Conservation (phyloP, 2,329 filamentous ascomycete genomes). For the Phialophora expanda region DNA sequence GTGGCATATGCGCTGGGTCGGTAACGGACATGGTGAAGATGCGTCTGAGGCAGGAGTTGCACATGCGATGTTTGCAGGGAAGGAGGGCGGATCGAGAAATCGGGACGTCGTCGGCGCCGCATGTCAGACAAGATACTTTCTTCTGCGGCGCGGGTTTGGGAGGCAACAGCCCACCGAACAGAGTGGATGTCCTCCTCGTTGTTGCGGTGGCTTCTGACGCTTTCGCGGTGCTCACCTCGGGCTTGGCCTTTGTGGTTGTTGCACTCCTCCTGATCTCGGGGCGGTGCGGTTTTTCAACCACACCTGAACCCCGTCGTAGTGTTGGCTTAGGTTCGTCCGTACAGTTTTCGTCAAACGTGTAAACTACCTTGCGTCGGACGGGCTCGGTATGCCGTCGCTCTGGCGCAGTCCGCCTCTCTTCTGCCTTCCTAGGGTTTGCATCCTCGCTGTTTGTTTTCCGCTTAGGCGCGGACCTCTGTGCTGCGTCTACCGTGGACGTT, state of each 20-base stretch:
- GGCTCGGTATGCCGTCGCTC: constrained; percentile 36
- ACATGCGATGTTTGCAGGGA: constrained; percentile 81
- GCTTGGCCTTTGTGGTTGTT: constrained; percentile 25
- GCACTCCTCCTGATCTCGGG: constrained; percentile 31
- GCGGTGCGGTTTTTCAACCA: constrained; percentile 20
- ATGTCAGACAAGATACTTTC: constrained; percentile 75
- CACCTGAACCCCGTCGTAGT: constrained; percentile 3
- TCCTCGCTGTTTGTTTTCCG: constrained; percentile 11
- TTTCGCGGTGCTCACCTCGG: constrained; percentile 20
- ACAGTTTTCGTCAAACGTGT: constrained; percentile 20
- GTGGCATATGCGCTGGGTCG: constrained; percentile 83
- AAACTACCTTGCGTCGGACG: constrained; percentile 8
- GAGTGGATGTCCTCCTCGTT: constrained; percentile 18
- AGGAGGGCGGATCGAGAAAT: constrained; percentile 70
- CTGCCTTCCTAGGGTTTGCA: constrained; percentile 11
- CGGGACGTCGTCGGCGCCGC: constrained; percentile 70
- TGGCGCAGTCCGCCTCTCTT: constrained; percentile 11
- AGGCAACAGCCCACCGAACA: constrained; percentile 30
- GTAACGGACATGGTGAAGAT: constrained; percentile 76
- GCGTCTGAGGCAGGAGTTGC: constrained; percentile 73
- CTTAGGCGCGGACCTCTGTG: background rate
- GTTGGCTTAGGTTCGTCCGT: constrained; percentile 10
- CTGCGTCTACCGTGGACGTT: constrained; percentile 1
- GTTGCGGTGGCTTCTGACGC: constrained; percentile 16
- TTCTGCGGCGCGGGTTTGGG: constrained; percentile 30